Conservation (phyloP, 2,329 filamentous ascomycete species). For the Ilyonectria destructans region DNA sequence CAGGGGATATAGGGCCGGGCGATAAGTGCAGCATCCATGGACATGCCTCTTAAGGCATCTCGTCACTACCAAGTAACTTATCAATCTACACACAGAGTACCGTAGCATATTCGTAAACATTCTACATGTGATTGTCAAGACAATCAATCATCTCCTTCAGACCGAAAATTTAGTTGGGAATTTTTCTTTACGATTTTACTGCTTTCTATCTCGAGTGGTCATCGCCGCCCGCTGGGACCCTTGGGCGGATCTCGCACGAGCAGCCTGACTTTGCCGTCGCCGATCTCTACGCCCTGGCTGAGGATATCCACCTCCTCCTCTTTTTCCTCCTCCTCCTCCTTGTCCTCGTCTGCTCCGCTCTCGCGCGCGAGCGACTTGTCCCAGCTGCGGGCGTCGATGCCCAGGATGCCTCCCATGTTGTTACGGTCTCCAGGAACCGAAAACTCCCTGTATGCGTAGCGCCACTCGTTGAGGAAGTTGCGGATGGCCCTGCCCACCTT, state of each 20-base stretch:
- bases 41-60: not conserved
- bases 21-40: not conserved
- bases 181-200: conserved; percentile 49
- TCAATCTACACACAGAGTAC: no score
- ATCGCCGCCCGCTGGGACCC: conserved; percentile 67
- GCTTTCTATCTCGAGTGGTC: conserved; percentile 52
- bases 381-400: conserved; percentile 78
- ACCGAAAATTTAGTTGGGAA: conserved; percentile 6
- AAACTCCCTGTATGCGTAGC: conserved; percentile 96
- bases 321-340: conserved; percentile 61
- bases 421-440: conserved; percentile 94
- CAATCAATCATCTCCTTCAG: no score
- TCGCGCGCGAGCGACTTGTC: conserved; percentile 73
- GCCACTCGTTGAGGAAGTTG: conserved; percentile 93
- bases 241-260: conserved; percentile 75
- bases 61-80: no score
- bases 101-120: no score
- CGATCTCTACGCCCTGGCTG: conserved; percentile 78
- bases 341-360: conserved; percentile 58
- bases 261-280: conserved; percentile 77
- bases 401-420: conserved; percentile 83
- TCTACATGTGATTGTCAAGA: no score
- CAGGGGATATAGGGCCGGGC: not conserved
- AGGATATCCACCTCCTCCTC: conserved; percentile 71
- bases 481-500: conserved; percentile 97